A percentile compares a stretch with the other conserved stretches of the same genome.
These are phyloP conservation scores for Tolypocladium amazonense DNA, from an alignment of 2,329 filamentous ascomycete genomes.

Conservation along the genomic window DNA sequence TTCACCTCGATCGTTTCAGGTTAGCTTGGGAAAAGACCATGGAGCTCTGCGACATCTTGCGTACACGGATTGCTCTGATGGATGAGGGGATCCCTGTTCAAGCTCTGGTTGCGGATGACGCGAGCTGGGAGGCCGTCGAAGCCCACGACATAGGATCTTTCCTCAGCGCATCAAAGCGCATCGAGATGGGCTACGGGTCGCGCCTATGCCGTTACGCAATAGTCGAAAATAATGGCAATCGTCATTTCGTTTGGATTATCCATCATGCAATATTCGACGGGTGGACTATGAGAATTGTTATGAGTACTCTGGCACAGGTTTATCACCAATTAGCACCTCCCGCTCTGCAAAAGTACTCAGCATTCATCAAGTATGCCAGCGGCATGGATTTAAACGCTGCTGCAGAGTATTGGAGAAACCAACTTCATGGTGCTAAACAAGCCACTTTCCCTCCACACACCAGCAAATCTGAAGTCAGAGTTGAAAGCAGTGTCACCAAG, in stretches of 20 bases:
- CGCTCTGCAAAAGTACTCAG: not conserved
- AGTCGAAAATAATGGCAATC: not conserved
- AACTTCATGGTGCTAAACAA: slow-evolving; percentile 1
- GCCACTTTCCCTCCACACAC: not conserved
- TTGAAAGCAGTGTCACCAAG: not conserved
- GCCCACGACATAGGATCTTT: not conserved
- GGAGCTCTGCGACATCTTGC: not conserved
- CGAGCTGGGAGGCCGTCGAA: not conserved
- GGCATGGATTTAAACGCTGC: not conserved
- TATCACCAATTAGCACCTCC: slow-evolving; percentile 2
- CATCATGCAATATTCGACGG: slow-evolving; percentile 18
- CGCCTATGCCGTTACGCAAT: not conserved
- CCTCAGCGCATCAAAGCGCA: not conserved
- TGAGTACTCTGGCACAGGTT: not conserved
- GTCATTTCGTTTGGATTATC: slow-evolving; percentile 11
- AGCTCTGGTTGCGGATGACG: not conserved
- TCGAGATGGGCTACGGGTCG: not conserved
- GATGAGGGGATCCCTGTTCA: not conserved
- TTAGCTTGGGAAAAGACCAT: not conserved
- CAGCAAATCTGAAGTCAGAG: not conserved
- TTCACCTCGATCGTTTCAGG: not conserved
- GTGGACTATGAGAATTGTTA: slow-evolving; percentile 9
- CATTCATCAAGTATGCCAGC: slow-evolving; percentile 1
- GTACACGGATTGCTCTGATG: not conserved
- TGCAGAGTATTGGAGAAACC: slow-evolving; percentile 3